phyloP scores from a whole-genome alignment of 2,329 filamentous ascomycete genomes.

The Colletotrichum endophyticum region DNA sequence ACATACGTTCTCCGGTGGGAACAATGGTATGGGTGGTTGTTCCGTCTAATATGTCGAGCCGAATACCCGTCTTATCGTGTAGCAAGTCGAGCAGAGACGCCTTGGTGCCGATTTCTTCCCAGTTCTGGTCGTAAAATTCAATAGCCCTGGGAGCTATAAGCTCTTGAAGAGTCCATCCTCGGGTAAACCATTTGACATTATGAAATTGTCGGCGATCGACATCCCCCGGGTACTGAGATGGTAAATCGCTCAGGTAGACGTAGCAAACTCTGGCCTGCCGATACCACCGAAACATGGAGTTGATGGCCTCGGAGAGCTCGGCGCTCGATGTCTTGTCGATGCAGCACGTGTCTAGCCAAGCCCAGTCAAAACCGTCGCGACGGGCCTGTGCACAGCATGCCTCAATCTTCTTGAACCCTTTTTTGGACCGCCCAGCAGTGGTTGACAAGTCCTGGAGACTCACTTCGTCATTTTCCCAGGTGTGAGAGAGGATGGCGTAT shows the following conservation, averaged over 20 bases:
- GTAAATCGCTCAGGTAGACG: conserved; percentile 21
- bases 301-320: conserved; percentile 31
- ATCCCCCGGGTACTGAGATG: not conserved
- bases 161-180: conserved; percentile 34
- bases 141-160: conserved; percentile 31
- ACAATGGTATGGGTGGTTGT: not conserved
- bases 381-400: conserved; percentile 23
- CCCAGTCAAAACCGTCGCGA: conserved; percentile 25
- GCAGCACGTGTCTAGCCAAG: conserved; percentile 35
- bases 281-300: conserved; percentile 28
- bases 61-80: not conserved
- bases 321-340: conserved; percentile 32
- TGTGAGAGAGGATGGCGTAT: conserved; percentile 37
- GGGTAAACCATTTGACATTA: conserved; percentile 24
- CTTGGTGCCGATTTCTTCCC: conserved; percentile 30
- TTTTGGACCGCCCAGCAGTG: not conserved
- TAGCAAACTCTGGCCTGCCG: conserved; percentile 29
- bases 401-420: conserved; percentile 25
- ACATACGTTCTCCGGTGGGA: not conserved
- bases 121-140: conserved; percentile 30
- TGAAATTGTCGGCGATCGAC: not conserved
- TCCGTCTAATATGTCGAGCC: not conserved
- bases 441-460: conserved; percentile 18
- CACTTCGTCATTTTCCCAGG: conserved; percentile 32
- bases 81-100: not conserved